Base-by-base conservation (phyloP, 2,329 filamentous ascomycete species). In the Biscogniauxia mediterranea region DNA sequence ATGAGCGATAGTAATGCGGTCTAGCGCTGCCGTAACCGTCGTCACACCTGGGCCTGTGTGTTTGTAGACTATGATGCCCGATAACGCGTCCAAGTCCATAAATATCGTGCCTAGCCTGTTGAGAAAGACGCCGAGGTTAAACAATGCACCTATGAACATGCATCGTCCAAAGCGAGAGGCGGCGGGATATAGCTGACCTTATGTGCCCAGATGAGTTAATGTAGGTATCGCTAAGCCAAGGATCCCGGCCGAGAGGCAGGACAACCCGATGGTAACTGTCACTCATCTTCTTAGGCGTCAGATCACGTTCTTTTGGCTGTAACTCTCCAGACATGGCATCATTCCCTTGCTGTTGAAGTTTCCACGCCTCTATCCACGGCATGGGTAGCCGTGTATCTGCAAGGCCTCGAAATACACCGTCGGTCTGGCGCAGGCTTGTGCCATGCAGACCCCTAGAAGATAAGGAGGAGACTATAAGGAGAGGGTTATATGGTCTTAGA, bases 61-160 rank as follows among this genome's bases (percentile, higher is more conserved):
- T 64, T 89, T 90, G 75, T 92, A 89, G 19, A 90, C 89, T 59
- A 93, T 85, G 54, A 93, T 85, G 9, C 91, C 90, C 0, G 89
- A 89, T 7, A 93, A 76, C 0, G 90, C 90, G 75, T 93, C 90
- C 1, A 93, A 81, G 64, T 93, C 90, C 89, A 93, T 93, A 63
- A 93, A 85, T 17, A 93, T 78, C 0, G 89, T 87, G 0, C 90
- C 90, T 7, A 93, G 80, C 57, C 87, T 84, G 62, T 54, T 42
- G 32, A 17, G 1, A 5, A 23, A 17, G 1, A 5, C 17, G 11
- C 23, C 23, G 11, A 23, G 4, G 15, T 54, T 60, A 51, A 67
- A 62, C 23, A 53, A 19, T 13, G 46, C 61, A 78, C 52, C 80
- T 46, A n/a, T 17, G 15, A 46, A 46, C 13, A 17, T 9, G 38